Percentiles rank a stretch among this genome's conserved stretches.
Evolutionary conservation across 306 rosid species (phyloP).

Genomic region (Vachellia pachyceras): DNA sequence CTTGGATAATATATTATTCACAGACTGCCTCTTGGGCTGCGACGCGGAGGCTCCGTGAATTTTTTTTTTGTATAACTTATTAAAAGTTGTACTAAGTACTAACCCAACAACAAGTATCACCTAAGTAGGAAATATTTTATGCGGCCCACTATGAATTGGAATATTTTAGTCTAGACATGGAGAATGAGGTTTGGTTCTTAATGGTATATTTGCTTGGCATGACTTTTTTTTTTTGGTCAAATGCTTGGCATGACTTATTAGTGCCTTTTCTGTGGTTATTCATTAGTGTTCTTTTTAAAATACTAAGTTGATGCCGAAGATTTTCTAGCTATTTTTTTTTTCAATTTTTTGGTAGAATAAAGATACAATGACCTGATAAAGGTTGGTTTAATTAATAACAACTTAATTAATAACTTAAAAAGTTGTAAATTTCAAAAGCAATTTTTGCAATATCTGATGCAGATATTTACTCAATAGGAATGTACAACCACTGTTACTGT

Average conservation of each 20-base stretch:
- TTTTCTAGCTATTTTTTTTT: neutral
- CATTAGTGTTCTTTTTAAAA: neutral
- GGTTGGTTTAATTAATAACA: too few species aligned
- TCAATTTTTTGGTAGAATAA: neutral
- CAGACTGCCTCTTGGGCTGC: conserved; percentile 5
- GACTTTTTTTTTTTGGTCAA: too few species aligned
- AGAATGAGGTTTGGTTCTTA: neutral
- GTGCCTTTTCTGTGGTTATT: neutral
- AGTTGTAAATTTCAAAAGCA: conserved; percentile 8
- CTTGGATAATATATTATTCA: neutral
- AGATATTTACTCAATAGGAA: neutral
- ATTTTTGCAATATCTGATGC: neutral
- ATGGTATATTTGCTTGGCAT: neutral
- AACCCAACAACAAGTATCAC: neutral
- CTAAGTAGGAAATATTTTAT: neutral
- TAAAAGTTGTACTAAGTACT: conserved; percentile 20
- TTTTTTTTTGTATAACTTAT: neutral
- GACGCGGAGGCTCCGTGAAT: conserved; percentile 14
- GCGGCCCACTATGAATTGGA: neutral
- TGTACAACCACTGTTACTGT: too few species aligned
- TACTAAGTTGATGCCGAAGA: neutral
- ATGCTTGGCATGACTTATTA: neutral
- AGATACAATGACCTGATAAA: too few species aligned
- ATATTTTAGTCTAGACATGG: neutral
- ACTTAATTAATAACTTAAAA: too few species aligned